Evolutionary conservation across 1,284 basidiomycete species (phyloP), one percentile per base, ranked within the genome.

Genomic region (Trichosporon ovoides): DNA sequence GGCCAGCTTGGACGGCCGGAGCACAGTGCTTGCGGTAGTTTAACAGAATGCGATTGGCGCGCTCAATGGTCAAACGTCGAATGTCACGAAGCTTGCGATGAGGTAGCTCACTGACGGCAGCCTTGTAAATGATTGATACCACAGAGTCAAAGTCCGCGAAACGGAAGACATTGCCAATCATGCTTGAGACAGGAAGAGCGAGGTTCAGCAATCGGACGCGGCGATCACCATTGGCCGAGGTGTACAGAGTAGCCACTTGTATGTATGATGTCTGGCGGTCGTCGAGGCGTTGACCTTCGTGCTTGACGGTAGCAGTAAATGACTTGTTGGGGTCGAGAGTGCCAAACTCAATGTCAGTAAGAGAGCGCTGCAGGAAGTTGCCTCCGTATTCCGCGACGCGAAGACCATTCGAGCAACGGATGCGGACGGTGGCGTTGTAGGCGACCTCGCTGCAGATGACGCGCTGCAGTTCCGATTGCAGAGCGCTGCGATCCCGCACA

Each of bases 21-120:
- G 95, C 93, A 74, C 96, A 98, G 68, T 94, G 86, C 58, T 85
- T 85, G 35, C 95, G 83, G 75, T 99, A 99, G 11, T 89, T 89
- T 28, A 93, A 81, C 22, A 98, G 77, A 16, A 97, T 82, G 35
- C 87, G 82, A 11, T 91, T 87, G 71, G 91, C 94, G 64, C 85
- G 85, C 66, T 96, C 91, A 0, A 89, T 91, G 43, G 98, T 73
- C 33, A 86, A 83, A 59, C 94, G 90, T 38, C 93, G 83, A 37
- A 98, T 89, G 33, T 87, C 83, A 16, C 84, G 80, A 65, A 93
- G 81, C 65, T 84, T 82, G 68, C 86, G 84, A 11, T 77, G 79
- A 2, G 81, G 68, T 76, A 88, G 82, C 58, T 84, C 83, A 0
- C 84, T 79, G 65, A 95, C 83, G 6, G 89, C 91, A 90, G 68